These are phyloP conservation scores for Neofusicoccum parvum DNA, from an alignment of 2,329 filamentous ascomycete species.

Conservation along the genomic window DNA sequence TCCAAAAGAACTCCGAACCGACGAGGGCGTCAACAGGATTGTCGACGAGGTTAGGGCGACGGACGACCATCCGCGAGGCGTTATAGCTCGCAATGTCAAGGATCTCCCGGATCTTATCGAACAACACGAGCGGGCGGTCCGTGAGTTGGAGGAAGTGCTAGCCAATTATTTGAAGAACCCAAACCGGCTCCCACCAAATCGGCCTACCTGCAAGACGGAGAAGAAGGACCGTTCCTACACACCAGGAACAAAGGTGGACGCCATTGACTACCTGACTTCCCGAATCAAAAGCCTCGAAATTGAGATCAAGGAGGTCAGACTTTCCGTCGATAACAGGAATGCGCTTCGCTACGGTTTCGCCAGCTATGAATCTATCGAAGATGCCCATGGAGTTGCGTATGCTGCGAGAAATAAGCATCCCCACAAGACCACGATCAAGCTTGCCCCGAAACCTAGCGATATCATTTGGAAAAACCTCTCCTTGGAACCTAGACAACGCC, in stretches of 20 bases:
- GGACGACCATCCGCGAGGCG: conserved; percentile 75
- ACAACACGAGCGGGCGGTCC: conserved; percentile 78
- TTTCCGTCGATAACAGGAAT: conserved; percentile 81
- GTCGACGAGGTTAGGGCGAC: conserved; percentile 79
- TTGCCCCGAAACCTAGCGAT: conserved; percentile 86
- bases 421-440: conserved; percentile 71
- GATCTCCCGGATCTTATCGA: conserved; percentile 83
- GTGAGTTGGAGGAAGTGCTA: conserved; percentile 78
- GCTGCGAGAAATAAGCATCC: conserved; percentile 78
- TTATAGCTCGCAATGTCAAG: conserved; percentile 89
- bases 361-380: conserved; percentile 84
- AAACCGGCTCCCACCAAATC: conserved; percentile 70
- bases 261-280: conserved; percentile 88
- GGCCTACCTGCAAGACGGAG: conserved; percentile 77
- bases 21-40: conserved; percentile 84
- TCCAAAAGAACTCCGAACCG: conserved; percentile 71
- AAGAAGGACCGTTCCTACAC: conserved; percentile 72
- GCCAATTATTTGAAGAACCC: conserved; percentile 92
- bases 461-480: conserved; percentile 95
- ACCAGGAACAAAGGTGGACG: conserved; percentile 76
- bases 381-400: conserved; percentile 87
- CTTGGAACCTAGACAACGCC: conserved; percentile 67
- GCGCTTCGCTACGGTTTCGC: conserved; percentile 93
- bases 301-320: conserved; percentile 81
- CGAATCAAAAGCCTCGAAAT: conserved; percentile 81